Evolutionary conservation across 805 yeast species (phyloP), one percentile per base, ranked within the genome.

Genomic region (Barnettozyma vustinii): DNA sequence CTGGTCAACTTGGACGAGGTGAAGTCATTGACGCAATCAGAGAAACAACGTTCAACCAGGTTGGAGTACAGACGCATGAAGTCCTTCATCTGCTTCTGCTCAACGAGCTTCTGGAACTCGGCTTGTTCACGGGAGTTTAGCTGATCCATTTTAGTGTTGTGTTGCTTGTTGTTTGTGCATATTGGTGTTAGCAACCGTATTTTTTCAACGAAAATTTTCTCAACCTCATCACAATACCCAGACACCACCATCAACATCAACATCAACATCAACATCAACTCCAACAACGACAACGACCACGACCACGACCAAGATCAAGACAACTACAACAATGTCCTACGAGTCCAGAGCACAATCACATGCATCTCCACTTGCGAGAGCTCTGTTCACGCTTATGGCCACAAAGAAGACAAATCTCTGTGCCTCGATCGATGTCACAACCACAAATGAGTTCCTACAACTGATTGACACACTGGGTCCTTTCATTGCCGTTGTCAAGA

Each of bases 61-160:
- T 86, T 85, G 56, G 98, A 90, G 80, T 94, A 94, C 51, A 86
- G 75, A 68, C 94, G 85, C 98, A 94, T 92, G 84, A 92, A 94
- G 70, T 92, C 99, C 71, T 87, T 87, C 97, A 94, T 91, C 73
- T 92, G 99, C 77, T 92, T 92, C 68, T 87, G 91, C 74, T 92
- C 99, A 56, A 92, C 96, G 56, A 92, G 74, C 69, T 84, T 91
- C 72, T 90, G 96, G 72, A 92, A 92, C 62, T 90, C 92, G 72
- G 90, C 97, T 73, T 94, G 98, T 74, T 92, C 99, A 68, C 88
- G 87, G 66, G 83, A 83, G 78, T 92, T 92, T 61, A 92, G 78
- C 71, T 88, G 95, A 65, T 92, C 99, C 99, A 92, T 92, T 47
- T 59, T 77, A 59, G 12, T 27, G 18, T n/a, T 32, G 33, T 40